Percentiles rank a stretch among this genome's conserved stretches.
These are phyloP conservation scores for Erythrophleum ivorense DNA, from an alignment of 331 rosid genomes.

Conservation along the genomic window DNA sequence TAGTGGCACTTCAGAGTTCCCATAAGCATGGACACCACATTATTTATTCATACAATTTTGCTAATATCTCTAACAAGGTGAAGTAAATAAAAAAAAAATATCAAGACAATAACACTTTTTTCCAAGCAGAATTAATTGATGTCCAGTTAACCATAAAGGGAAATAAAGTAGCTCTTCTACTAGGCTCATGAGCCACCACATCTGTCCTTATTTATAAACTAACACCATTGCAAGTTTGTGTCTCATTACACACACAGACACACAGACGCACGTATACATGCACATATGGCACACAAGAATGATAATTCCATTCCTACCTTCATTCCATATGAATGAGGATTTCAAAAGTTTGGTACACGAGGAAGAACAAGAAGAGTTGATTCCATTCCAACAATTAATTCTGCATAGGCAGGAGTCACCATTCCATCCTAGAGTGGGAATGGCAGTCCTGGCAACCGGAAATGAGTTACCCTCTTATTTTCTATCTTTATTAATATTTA, in stretches of 20 bases:
- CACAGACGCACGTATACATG: neutral
- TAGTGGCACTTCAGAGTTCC: slow-evolving; percentile 5
- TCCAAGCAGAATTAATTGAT: neutral
- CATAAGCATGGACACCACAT: neutral
- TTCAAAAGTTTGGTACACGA: neutral
- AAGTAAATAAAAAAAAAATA: neutral
- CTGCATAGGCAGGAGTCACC: neutral
- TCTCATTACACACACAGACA: neutral
- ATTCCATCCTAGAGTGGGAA: neutral
- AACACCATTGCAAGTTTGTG: neutral
- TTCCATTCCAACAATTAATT: neutral
- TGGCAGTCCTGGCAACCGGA: neutral
- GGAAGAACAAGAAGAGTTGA: neutral
- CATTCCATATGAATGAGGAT: neutral
- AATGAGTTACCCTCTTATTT: neutral
- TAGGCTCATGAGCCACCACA: slow-evolving; percentile 9
- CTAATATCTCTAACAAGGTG: slow-evolving; percentile 3
- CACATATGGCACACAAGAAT: neutral
- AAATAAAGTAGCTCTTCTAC: neutral
- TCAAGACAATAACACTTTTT: neutral
- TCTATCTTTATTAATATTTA: neutral
- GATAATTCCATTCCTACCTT: neutral
- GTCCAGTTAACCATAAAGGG: neutral
- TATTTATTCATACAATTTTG: neutral
- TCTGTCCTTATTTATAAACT: neutral